Percentiles rank a stretch among this genome's conserved stretches.
These are phyloP conservation scores for Anisogramma anomala DNA, from an alignment of 2,329 filamentous ascomycete species.

Conservation along the genomic window DNA sequence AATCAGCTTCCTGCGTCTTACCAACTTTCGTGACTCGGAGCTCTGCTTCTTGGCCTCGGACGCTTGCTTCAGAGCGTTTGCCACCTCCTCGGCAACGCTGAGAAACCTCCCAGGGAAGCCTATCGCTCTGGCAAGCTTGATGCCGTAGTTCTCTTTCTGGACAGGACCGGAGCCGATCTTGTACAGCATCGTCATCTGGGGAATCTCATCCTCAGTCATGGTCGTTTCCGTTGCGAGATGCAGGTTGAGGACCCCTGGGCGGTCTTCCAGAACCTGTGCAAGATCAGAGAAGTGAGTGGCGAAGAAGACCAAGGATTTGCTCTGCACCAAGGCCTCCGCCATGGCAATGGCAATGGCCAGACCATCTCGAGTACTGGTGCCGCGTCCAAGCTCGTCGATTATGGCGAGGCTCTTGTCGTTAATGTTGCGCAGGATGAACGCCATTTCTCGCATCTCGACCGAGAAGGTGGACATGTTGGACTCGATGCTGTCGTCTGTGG, in stretches of 20 bases:
- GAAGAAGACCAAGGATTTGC: slow-evolving; percentile 75
- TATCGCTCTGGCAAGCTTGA: slow-evolving; percentile 66
- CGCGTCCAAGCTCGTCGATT: slow-evolving; percentile 83
- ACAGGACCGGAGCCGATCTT: slow-evolving; percentile 63
- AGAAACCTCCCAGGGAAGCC: slow-evolving; percentile 60
- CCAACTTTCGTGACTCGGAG: slow-evolving; percentile 45
- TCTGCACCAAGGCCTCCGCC: slow-evolving; percentile 75
- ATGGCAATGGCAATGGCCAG: slow-evolving; percentile 83
- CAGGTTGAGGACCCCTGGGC: slow-evolving; percentile 69
- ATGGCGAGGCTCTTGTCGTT: slow-evolving; percentile 66
- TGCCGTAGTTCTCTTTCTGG: slow-evolving; percentile 65
- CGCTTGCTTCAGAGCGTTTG: slow-evolving; percentile 47
- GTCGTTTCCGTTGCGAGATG: slow-evolving; percentile 64
- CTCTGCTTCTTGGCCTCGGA: slow-evolving; percentile 46
- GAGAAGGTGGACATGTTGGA: slow-evolving; percentile 90
- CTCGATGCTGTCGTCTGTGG: slow-evolving; percentile 78
- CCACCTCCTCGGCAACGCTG: slow-evolving; percentile 54
- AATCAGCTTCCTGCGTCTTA: slow-evolving; percentile 60
- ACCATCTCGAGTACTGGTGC: slow-evolving; percentile 80
- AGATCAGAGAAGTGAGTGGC: slow-evolving; percentile 86
- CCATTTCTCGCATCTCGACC: slow-evolving; percentile 90
- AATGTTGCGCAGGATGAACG: slow-evolving; percentile 80
- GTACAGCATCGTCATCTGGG: slow-evolving; percentile 77
- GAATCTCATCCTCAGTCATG: slow-evolving; percentile 33
- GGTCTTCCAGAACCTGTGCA: slow-evolving; percentile 60